phyloP scores from a whole-genome alignment of 129 eudicot species.

The Flaveria robusta region DNA sequence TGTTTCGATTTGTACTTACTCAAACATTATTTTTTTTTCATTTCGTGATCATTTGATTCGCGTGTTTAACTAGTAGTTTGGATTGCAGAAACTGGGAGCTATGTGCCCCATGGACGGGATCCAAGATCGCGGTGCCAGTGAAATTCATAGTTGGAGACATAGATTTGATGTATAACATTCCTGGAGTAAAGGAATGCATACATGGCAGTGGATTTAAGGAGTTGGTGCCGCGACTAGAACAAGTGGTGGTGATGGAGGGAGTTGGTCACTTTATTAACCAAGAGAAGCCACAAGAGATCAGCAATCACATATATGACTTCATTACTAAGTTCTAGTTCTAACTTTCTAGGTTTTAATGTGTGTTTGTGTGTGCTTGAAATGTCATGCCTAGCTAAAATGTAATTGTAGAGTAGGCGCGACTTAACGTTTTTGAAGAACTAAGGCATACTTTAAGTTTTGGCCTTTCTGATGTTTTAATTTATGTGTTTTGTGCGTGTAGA shows the following conservation, averaged over 20 bases:
- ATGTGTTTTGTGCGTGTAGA: too few relatives aligned
- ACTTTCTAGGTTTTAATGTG: too few relatives aligned
- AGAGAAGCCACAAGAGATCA: slow-evolving; percentile 69
- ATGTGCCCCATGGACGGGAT: slow-evolving; percentile 61
- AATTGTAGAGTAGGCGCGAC: too few relatives aligned
- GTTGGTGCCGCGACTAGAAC: slow-evolving; percentile 56
- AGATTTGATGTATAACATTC: slow-evolving; percentile 60
- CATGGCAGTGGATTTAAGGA: slow-evolving; percentile 54
- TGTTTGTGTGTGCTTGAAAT: too few relatives aligned
- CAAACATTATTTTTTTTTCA: not conserved
- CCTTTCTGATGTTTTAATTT: too few relatives aligned
- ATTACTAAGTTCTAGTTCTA: slow-evolving; percentile 46
- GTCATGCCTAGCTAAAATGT: too few relatives aligned
- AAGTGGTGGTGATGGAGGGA: slow-evolving; percentile 78
- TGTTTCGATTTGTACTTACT: slow-evolving; percentile 63
- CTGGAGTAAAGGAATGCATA: slow-evolving; percentile 60
- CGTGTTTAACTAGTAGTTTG: not conserved
- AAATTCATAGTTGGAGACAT: slow-evolving; percentile 75
- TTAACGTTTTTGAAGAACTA: too few relatives aligned
- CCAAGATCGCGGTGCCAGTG: slow-evolving; percentile 65
- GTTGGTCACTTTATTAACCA: slow-evolving; percentile 72
- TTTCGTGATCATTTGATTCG: not conserved
- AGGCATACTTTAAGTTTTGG: too few relatives aligned
- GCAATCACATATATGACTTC: slow-evolving; percentile 66
- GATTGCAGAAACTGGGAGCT: slow-evolving; percentile 77